Conservation (phyloP, 345 rosid genomes). For the Rhizophora apiculata region DNA sequence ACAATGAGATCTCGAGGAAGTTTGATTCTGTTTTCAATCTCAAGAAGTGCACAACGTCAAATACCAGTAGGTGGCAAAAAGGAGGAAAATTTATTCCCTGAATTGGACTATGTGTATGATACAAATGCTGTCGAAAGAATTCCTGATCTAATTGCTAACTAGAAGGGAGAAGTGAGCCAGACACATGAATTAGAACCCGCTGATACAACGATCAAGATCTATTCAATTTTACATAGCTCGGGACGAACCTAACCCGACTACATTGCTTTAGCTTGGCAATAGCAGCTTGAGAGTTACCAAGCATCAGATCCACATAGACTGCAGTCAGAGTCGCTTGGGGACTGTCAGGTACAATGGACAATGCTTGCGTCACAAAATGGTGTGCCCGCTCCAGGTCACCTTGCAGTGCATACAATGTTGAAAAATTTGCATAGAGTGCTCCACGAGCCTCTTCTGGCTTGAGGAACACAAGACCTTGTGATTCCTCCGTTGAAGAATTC, state of each 20-base stretch:
- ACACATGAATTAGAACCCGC: conserved; percentile 28
- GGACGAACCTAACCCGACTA: conserved; percentile 60
- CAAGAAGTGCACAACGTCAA: conserved; percentile 28
- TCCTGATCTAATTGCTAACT: conserved; percentile 48
- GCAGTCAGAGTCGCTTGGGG: conserved; percentile 76
- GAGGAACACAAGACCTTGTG: conserved; percentile 39
- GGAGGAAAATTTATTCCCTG: conserved; percentile 42
- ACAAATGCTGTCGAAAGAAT: conserved; percentile 56
- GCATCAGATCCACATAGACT: conserved; percentile 67
- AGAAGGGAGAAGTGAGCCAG: conserved; percentile 21
- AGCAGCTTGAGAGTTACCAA: conserved; percentile 75
- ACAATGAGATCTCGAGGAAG: conserved; percentile 5
- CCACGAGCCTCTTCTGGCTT: conserved; percentile 94
- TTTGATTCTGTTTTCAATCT: conserved; percentile 22
- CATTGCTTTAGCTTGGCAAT: conserved; percentile 73
- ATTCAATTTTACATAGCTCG: conserved; percentile 24
- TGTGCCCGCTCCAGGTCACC: conserved; percentile 72
- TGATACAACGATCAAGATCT: conserved; percentile 22
- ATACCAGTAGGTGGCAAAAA: conserved; percentile 22
- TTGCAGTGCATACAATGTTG: conserved; percentile 58
- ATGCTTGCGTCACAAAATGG: conserved; percentile 52
- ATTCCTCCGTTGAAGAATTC: conserved; percentile 30
- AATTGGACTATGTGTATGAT: conserved; percentile 59
- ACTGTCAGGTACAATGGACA: conserved; percentile 54
- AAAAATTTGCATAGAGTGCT: conserved; percentile 71